Base-by-base conservation (phyloP, 2,329 filamentous ascomycete genomes). In the Sporothrix variecibatus region DNA sequence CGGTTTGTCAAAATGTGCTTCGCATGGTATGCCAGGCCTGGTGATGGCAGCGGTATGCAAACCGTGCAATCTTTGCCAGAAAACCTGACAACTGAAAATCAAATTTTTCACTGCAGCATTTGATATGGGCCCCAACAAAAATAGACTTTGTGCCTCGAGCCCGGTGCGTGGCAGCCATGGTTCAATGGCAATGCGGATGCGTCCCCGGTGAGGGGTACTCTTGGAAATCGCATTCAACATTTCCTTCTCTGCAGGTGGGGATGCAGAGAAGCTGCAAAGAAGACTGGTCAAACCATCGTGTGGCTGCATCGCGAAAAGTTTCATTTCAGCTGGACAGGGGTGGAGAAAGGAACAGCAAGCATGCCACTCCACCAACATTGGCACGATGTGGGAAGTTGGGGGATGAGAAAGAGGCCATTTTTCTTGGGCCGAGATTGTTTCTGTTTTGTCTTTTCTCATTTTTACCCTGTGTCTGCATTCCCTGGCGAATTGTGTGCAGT, bases 251-350 rank as follows among this genome's bases (percentile, higher is more conserved):
- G n/a, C 11, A 20, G 4, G 60, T 65, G 64, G 64, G 43, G 40
- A 49, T 26, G 15, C 15, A 64, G 26, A 68, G 46, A 68, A n/a
- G 65, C 65, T 51, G 46, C 43, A 69, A 51, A 40, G 28, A 53
- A 69, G 67, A 53, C 67, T 53, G 65, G 43, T 23, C 38, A 20
- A 12, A 8, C 12, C 9, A n/a, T 68, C 34, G 11, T 73, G 49
- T n/a, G 31, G 60, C 38, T 72, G 71, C 71, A 68, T 73, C 15
- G 4, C 20, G 40, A 20, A 67, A 23, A 72, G 68, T 75, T n/a
- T 72, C 74, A 72, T 73, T 73, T 73, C 69, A 72, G 72, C 74
- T 72, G 62, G 74, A 74, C 74, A 75, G 64, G 74, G 74, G 69
- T 72, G 17, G 8, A n/a, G n/a, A 67, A 43, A 8, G 20, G 5